A percentile compares a stretch with the other conserved stretches of the same genome.
phyloP scores from a whole-genome alignment of 2,329 filamentous ascomycete species.

The Ophiostoma novo-ulmi region DNA sequence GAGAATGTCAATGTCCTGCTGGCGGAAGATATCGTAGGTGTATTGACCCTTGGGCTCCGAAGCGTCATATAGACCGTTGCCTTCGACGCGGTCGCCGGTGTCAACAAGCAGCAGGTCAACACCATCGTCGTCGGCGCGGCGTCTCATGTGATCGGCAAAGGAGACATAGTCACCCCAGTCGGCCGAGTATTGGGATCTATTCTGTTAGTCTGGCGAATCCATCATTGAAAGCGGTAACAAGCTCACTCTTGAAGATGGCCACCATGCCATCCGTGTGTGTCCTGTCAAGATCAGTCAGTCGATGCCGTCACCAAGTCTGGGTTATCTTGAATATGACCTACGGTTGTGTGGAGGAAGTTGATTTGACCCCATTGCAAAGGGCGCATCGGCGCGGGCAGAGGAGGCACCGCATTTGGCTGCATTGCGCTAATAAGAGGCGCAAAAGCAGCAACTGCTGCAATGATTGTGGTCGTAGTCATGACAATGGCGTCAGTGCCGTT shows the following conservation, averaged over 20 bases:
- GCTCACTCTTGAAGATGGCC: constrained; percentile 85
- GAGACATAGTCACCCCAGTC: constrained; percentile 99
- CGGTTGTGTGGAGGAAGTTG: constrained; percentile 92
- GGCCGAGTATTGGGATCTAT: constrained; percentile 79
- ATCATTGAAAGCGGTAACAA: no score
- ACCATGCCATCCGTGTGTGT: constrained; percentile 92
- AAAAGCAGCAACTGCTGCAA: constrained; percentile 21
- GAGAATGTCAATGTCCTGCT: constrained; percentile 78
- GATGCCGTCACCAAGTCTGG: neutral
- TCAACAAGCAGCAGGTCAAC: constrained; percentile 89
- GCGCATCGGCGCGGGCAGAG: constrained; percentile 74
- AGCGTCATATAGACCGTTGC: constrained; percentile 89
- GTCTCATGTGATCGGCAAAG: constrained; percentile 76
- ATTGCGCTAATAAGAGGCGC: constrained; percentile 43
- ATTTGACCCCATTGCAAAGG: constrained; percentile 86
- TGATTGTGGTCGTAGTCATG: neutral
- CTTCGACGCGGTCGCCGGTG: constrained; percentile 87
- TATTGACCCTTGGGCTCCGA: constrained; percentile 83
- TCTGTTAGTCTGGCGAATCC: neutral
- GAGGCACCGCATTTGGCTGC: constrained; percentile 75
- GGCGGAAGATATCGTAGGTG: constrained; percentile 77
- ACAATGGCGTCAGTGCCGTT: neutral
- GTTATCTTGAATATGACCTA: constrained; percentile 15
- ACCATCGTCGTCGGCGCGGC: constrained; percentile 70
- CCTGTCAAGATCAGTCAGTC: constrained; percentile 32